Evolutionary conservation across 768 basidiomycete species (phyloP).

Genomic region (Chlorophyllum brunneum): DNA sequence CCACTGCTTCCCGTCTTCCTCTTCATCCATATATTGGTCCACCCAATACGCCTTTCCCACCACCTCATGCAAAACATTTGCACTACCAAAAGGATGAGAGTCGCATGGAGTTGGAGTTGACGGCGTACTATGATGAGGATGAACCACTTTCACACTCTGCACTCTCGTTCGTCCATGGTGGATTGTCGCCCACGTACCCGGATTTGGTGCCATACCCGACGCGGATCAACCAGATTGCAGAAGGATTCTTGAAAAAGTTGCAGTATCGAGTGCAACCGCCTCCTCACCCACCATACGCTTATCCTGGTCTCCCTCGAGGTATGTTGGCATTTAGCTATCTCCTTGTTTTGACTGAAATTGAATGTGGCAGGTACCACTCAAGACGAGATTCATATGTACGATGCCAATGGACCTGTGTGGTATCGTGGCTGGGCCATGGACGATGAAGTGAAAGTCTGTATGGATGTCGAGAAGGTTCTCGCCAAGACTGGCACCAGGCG

Average conservation of each 20-base stretch:
- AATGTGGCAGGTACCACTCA: conserved; percentile 41
- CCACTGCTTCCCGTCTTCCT: conserved; percentile 76
- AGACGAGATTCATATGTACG: conserved; percentile 72
- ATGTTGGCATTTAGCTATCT: conserved; percentile 15
- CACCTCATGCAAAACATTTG: conserved; percentile 26
- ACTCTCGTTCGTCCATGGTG: conserved; percentile 92
- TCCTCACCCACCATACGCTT: conserved; percentile 79
- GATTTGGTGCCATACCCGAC: conserved; percentile 80
- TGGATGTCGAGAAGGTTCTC: conserved; percentile 66
- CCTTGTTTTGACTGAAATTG: conserved; percentile 9
- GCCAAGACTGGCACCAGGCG: conserved; percentile 75
- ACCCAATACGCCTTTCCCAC: conserved; percentile 59
- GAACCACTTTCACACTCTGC: conserved; percentile 71
- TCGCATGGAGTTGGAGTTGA: conserved; percentile 14
- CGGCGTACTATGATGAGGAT: conserved; percentile 23
- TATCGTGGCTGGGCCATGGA: conserved; percentile 90
- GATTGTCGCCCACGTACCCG: conserved; percentile 73
- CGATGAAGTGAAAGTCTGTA: conserved; percentile 65
- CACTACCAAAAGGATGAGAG: conserved; percentile 28
- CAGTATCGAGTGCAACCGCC: conserved; percentile 63
- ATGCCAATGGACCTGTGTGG: conserved; percentile 84
- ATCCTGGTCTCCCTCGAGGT: conserved; percentile 63
- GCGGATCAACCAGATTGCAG: conserved; percentile 73
- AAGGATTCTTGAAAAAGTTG: conserved; percentile 65
- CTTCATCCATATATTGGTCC: conserved; percentile 67